These are phyloP conservation scores for Primulina huaijiensis DNA, from an alignment of 257 asterid genomes.

Conservation along the genomic window DNA sequence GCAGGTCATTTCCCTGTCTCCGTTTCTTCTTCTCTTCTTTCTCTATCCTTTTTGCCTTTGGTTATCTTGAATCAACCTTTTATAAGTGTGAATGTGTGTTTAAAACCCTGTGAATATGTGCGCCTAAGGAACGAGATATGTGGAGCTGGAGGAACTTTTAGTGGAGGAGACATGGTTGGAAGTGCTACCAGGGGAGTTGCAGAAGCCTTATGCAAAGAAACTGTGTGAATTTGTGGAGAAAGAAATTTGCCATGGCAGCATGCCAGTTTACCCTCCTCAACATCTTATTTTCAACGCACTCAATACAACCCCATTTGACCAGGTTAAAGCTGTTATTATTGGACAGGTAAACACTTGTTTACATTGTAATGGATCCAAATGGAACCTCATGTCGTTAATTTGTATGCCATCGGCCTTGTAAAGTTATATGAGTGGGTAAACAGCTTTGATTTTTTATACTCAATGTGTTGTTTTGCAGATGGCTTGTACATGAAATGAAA, in stretches of 20 bases:
- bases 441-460: conserved; percentile 14
- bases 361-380: conserved; percentile 18
- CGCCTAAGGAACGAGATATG: conserved; percentile 39
- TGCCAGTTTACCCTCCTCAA: conserved; percentile 84
- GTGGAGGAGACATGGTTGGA: conserved; percentile 80
- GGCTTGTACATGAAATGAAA: background rate
- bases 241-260: conserved; percentile 50
- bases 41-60: background rate
- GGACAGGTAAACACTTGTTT: conserved; percentile 63
- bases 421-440: background rate
- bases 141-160: conserved; percentile 70
- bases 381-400: conserved; percentile 2
- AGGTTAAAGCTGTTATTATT: conserved; percentile 79
- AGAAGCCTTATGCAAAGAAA: conserved; percentile 65
- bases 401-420: background rate
- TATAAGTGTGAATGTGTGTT: background rate
- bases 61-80: background rate
- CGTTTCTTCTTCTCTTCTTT: background rate
- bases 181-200: conserved; percentile 63
- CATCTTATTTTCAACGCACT: conserved; percentile 80
- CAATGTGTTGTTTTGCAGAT: conserved; percentile 7
- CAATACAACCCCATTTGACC: conserved; percentile 74
- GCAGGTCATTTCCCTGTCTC: conserved; percentile 31
- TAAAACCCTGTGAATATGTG: conserved; percentile 17
- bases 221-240: conserved; percentile 59